phyloP scores from a whole-genome alignment of 139 green algal genomes.

The Chlorella sp. region DNA sequence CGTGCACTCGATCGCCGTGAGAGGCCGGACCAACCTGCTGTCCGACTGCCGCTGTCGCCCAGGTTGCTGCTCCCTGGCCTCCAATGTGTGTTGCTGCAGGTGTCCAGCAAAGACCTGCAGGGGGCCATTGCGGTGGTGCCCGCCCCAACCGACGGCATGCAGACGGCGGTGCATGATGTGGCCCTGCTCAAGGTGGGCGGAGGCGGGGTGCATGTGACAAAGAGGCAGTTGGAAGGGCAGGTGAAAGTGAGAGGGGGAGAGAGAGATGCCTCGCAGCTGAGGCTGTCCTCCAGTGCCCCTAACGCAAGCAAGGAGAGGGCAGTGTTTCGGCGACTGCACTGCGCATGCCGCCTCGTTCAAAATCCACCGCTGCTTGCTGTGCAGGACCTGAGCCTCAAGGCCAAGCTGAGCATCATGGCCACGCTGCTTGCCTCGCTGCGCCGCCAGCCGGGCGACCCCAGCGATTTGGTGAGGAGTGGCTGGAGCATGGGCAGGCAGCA shows the following conservation, averaged over 20 bases:
- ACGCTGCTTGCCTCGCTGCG: slow-evolving; percentile 11
- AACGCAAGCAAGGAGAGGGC: too few relatives aligned
- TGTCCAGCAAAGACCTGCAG: not conserved
- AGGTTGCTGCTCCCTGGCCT: too few relatives aligned
- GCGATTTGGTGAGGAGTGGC: not conserved
- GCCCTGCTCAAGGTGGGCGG: slow-evolving; percentile 8
- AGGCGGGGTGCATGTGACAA: not conserved
- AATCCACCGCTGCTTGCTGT: not conserved
- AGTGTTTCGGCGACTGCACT: too few relatives aligned
- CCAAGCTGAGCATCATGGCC: slow-evolving; percentile 20
- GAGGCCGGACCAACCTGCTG: not conserved
- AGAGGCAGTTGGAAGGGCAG: too few relatives aligned
- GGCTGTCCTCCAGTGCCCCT: too few relatives aligned
- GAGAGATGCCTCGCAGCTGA: too few relatives aligned
- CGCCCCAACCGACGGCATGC: not conserved
- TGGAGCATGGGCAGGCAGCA: too few relatives aligned
- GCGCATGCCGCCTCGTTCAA: too few relatives aligned
- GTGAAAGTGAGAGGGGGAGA: too few relatives aligned
- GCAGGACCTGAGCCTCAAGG: slow-evolving; percentile 1
- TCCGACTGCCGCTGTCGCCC: too few relatives aligned
- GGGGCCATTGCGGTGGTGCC: not conserved
- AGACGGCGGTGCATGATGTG: slow-evolving; percentile 14
- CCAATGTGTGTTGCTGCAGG: too few relatives aligned
- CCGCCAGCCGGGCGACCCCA: not conserved
- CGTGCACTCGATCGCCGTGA: too few relatives aligned